Evolutionary conservation across 2,329 filamentous ascomycete species (phyloP).

Genomic region (Penicillium sclerotigenum): DNA sequence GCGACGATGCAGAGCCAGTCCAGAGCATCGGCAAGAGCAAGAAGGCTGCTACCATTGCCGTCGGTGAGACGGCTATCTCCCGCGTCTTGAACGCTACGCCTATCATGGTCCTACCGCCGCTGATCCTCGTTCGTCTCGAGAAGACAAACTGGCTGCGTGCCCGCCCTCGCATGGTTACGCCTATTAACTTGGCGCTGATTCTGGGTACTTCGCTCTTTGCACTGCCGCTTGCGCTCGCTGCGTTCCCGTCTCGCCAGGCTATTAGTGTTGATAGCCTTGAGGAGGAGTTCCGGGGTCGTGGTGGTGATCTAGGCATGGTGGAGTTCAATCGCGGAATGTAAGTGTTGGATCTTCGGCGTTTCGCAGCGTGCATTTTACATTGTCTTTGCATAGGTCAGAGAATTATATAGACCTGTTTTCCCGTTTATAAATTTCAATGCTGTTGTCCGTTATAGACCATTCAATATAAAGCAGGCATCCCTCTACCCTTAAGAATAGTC

Average conservation of each 20-base stretch:
- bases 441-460: neutral
- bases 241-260: conserved; percentile 87
- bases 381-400: neutral
- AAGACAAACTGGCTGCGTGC: conserved; percentile 75
- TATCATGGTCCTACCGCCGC: conserved; percentile 92
- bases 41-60: conserved; percentile 82
- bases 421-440: neutral
- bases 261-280: conserved; percentile 74
- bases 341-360: conserved; percentile 15
- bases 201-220: conserved; percentile 83
- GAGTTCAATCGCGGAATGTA: conserved; percentile 95
- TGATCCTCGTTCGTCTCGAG: conserved; percentile 82
- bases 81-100: conserved; percentile 91
- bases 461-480: conserved; percentile 35
- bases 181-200: conserved; percentile 84
- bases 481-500: conserved; percentile 46
- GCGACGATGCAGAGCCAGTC: conserved; percentile 54
- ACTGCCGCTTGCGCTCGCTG: conserved; percentile 81
- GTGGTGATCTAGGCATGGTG: conserved; percentile 77
- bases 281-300: conserved; percentile 78
- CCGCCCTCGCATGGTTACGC: conserved; percentile 71
- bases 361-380: conserved; percentile 8
- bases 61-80: conserved; percentile 87
- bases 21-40: conserved; percentile 78
- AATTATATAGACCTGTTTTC: neutral